phyloP scores from a whole-genome alignment of 163 green algal species.

The Coccomyxa subellipsoidea region DNA sequence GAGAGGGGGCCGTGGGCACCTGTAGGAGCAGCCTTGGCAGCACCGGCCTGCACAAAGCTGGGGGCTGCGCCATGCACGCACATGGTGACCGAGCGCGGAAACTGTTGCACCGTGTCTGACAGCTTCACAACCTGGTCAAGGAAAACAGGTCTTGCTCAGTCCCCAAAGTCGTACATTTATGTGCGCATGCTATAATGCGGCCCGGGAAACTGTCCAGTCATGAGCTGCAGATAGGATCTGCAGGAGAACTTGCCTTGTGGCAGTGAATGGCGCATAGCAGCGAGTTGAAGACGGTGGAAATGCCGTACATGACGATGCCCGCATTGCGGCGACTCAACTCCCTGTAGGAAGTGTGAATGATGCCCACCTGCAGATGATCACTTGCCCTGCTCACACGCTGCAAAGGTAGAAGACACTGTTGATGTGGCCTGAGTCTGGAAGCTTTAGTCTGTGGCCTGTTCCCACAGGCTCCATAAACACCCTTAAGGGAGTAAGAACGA shows the following conservation, averaged over 20 bases:
- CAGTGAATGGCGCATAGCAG: constrained; percentile 80
- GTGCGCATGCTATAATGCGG: too few species aligned
- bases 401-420: background rate
- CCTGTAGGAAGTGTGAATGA: constrained; percentile 99
- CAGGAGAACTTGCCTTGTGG: constrained; percentile 90
- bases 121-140: constrained; percentile 83
- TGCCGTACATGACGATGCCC: constrained; percentile 24
- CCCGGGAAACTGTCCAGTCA: too few species aligned
- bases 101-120: constrained; percentile 84
- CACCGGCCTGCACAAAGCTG: constrained; percentile 74
- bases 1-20: background rate
- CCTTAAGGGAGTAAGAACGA: background rate
- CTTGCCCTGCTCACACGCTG: background rate
- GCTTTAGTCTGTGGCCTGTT: background rate
- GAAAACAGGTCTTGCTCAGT: too few species aligned
- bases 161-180: too few species aligned
- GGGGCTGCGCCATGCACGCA: constrained; percentile 94
- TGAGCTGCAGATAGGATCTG: too few species aligned
- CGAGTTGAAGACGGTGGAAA: constrained; percentile 60
- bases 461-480: background rate
- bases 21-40: background rate
- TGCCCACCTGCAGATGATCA: constrained; percentile 55
- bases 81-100: constrained; percentile 79
- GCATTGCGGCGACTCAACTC: constrained; percentile 48
- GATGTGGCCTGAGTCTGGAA: background rate